phyloP scores from a whole-genome alignment of 2,329 filamentous ascomycete species.

The Penicillium sclerotiorum region DNA sequence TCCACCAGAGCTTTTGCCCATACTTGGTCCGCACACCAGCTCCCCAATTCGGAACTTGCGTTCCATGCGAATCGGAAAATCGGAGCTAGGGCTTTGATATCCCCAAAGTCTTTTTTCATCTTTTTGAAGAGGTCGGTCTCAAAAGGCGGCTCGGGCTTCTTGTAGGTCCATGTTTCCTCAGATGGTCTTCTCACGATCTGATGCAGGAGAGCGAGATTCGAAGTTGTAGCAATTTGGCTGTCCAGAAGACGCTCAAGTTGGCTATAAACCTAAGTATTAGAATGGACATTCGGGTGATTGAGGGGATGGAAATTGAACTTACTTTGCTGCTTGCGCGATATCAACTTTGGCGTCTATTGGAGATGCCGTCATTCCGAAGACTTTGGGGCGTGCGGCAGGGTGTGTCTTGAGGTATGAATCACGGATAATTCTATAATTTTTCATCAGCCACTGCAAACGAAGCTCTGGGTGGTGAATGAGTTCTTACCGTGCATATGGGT shows the following conservation, averaged over 20 bases:
- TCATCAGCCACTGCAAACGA: slow-evolving; percentile 2
- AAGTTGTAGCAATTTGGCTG: slow-evolving; percentile 78
- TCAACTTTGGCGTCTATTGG: slow-evolving; percentile 83
- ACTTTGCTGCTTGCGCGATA: slow-evolving; percentile 66
- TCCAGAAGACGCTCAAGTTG: slow-evolving; percentile 78
- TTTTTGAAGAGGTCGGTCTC: slow-evolving; percentile 66
- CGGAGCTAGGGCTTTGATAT: slow-evolving; percentile 56
- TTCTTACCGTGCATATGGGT: slow-evolving; percentile 76
- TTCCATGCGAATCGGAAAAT: slow-evolving; percentile 63
- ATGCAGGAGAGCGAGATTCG: slow-evolving; percentile 61
- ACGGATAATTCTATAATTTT: slow-evolving; percentile 68
- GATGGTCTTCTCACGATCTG: slow-evolving; percentile 62
- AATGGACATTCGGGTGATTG: no score
- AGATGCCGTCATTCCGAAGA: slow-evolving; percentile 97
- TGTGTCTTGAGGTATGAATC: slow-evolving; percentile 71
- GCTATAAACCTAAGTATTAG: slow-evolving; percentile 25
- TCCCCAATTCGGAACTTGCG: slow-evolving; percentile 69
- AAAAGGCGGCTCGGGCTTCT: slow-evolving; percentile 54
- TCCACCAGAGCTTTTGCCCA: slow-evolving; percentile 73
- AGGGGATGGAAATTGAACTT: slow-evolving; percentile 24
- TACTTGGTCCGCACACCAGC: slow-evolving; percentile 81
- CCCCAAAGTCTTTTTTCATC: slow-evolving; percentile 57
- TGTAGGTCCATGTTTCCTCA: slow-evolving; percentile 62
- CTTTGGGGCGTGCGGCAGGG: slow-evolving; percentile 62
- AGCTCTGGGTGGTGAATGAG: not conserved